Evolutionary conservation across 1,284 basidiomycete genomes (phyloP), one percentile per base, ranked within the genome.

Genomic region (Thelephora terrestris): DNA sequence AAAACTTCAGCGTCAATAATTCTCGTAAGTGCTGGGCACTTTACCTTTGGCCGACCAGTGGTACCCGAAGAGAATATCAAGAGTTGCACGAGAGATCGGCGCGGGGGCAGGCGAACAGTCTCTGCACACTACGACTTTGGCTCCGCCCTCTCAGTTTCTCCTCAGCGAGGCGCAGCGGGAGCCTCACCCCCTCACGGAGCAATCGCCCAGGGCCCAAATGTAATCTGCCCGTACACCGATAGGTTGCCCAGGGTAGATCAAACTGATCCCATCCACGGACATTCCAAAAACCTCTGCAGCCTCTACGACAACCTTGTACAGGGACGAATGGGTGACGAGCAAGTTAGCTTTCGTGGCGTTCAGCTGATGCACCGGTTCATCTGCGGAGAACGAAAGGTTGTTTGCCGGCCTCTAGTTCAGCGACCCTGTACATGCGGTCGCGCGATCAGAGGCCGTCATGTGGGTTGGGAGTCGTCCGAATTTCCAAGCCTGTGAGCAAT

Each of bases 61-160:
- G 88, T 91, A 23, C 87, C 87, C 45, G 80, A 85, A 0, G 83
- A 87, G 60, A 90, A 88, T 47, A 73, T 80, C 36, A 87, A 64
- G 55, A 90, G 82, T 18, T 42, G 12, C 10, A 42, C 2, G 21
- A 23, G 12, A 21, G 16, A 3, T 42, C n/a, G 21, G 39, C 10
- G 21, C n/a, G 21, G 25, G n/a, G 21, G 39, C 6, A 23, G 12
- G 12, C 18, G 39, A 20, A 42, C 5, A 42, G 17, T 25, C 20
- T 42, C 25, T 5, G 14, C 39, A 6, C 25, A 42, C 39, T 1
- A 87, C 88, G 4, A 88, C 54, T 52, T 81, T 79, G 10, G 68
- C 77, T 60, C 72, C 78, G 14, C 70, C 77, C 61, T 88, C 85
- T 0, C 24, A 90, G 68, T 32, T 62, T 65, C 36, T 68, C 63